These are phyloP conservation scores for Wolfiporia cocos DNA, from an alignment of 1,284 basidiomycete species.

Conservation along the genomic window DNA sequence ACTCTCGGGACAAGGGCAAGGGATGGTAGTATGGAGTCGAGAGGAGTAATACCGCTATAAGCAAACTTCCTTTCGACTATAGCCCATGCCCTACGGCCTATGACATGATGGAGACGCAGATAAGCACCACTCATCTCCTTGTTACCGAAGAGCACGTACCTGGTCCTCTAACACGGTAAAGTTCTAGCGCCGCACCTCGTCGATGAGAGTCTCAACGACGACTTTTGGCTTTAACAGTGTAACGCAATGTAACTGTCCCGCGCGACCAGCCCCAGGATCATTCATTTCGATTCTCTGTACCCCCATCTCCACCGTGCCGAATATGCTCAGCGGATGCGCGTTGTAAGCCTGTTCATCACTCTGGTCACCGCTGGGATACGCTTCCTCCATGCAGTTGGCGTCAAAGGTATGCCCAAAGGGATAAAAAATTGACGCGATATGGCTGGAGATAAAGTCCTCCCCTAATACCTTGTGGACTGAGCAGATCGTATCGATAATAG, in stretches of 20 bases:
- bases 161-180: no score
- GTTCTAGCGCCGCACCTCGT: background rate
- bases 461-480: slow-evolving; percentile 43
- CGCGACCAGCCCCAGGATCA: background rate
- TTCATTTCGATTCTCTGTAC: background rate
- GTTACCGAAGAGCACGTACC: no score
- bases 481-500: slow-evolving; percentile 8
- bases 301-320: background rate
- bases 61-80: no score
- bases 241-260: background rate
- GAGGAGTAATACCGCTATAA: no score
- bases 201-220: background rate
- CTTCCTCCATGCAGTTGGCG: slow-evolving; percentile 36
- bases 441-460: slow-evolving; percentile 35
- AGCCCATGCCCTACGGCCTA: no score
- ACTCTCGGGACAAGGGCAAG: no score
- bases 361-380: slow-evolving; percentile 14
- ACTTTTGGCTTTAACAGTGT: background rate
- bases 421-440: slow-evolving; percentile 32
- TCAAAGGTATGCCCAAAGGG: slow-evolving; percentile 34
- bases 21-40: no score
- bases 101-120: no score
- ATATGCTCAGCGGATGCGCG: background rate
- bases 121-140: no score
- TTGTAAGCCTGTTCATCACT: background rate